Conservation (phyloP, 2,329 filamentous ascomycete genomes). For the Thielaviopsis ethacetica region DNA sequence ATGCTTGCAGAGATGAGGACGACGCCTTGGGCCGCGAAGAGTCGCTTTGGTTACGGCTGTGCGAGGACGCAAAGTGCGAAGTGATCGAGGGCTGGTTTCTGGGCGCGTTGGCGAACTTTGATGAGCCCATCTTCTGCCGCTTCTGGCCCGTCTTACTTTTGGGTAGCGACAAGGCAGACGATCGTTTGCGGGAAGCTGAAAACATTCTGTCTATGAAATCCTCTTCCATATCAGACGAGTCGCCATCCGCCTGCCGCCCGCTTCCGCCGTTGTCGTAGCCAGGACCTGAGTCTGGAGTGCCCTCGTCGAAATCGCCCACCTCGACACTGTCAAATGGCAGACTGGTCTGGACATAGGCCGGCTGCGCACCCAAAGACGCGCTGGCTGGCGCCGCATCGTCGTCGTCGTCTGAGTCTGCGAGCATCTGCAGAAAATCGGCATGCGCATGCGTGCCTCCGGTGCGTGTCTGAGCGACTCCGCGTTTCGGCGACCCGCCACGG, state of each 20-base stretch:
- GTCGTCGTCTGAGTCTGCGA: conserved; percentile 13
- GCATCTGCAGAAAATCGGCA: conserved; percentile 5
- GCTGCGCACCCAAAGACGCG: not conserved
- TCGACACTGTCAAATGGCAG: not conserved
- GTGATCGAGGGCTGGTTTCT: conserved; percentile 21
- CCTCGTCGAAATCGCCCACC: not conserved
- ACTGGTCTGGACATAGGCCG: conserved; percentile 7
- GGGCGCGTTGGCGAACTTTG: conserved; percentile 13
- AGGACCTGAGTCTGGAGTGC: conserved; percentile 22
- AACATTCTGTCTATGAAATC: conserved; percentile 36
- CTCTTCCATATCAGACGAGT: conserved; percentile 30
- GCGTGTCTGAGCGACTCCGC: conserved; percentile 5
- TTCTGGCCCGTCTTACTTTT: conserved; percentile 14
- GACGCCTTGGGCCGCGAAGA: not conserved
- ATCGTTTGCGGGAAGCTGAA: conserved; percentile 24
- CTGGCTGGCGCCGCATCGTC: conserved; percentile 16
- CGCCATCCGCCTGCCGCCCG: conserved; percentile 16
- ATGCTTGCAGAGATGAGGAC: not conserved
- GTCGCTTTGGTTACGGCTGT: not conserved
- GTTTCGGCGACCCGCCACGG: conserved; percentile 2
- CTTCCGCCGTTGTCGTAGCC: conserved; percentile 14
- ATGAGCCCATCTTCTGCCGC: conserved; percentile 16
- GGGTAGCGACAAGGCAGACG: conserved; percentile 16
- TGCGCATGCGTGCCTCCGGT: not conserved
- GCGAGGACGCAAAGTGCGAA: conserved; percentile 15